Conservation (phyloP, 2,329 filamentous ascomycete genomes). For the Berkeleyomyces basicola region DNA sequence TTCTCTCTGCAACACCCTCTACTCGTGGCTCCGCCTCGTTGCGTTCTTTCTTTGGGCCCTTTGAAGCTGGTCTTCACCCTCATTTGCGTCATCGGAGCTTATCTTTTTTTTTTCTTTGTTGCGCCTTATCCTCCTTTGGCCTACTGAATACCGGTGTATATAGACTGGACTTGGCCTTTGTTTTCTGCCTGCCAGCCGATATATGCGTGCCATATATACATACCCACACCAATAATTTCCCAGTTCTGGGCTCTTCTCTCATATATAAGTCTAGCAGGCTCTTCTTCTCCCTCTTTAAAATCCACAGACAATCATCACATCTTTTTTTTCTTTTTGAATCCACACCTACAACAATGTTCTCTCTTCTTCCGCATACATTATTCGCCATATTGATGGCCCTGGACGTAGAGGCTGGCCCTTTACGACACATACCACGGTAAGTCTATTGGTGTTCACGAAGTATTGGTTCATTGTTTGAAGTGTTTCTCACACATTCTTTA, state of each 20-base stretch:
- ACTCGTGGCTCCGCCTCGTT: neutral
- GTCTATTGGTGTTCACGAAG: neutral
- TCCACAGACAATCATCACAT: neutral
- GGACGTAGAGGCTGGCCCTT: neutral
- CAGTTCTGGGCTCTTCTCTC: too few relatives aligned
- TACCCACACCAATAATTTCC: too few relatives aligned
- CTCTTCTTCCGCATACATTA: neutral
- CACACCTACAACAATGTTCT: neutral
- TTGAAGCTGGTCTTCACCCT: neutral
- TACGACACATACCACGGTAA: neutral
- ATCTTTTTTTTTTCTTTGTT: neutral
- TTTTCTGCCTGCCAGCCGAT: neutral
- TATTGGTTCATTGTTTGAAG: neutral
- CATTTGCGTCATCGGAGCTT: neutral
- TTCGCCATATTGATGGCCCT: neutral
- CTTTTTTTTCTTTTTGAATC: neutral
- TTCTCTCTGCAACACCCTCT: too few relatives aligned
- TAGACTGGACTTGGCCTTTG: neutral
- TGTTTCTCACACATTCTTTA: neutral
- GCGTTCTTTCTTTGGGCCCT: neutral
- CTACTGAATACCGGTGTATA: neutral
- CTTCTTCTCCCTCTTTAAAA: neutral
- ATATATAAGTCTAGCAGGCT: neutral
- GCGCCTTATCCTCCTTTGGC: neutral
- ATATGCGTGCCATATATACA: too few relatives aligned